Evolutionary conservation across 345 rosid genomes (phyloP).

Genomic region (Syzygium aromaticum): DNA sequence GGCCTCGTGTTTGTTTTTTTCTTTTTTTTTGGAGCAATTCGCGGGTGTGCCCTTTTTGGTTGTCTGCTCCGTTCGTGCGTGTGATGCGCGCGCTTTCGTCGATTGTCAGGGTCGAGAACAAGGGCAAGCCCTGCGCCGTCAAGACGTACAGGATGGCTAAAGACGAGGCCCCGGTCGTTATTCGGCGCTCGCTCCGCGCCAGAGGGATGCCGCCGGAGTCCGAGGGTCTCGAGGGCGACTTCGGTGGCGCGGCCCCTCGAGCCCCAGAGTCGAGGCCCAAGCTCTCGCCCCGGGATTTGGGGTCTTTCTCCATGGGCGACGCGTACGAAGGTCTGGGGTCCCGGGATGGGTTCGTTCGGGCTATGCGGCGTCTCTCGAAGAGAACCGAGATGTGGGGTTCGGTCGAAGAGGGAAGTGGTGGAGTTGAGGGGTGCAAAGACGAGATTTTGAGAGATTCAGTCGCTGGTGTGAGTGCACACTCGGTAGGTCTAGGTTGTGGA

Average conservation of each 20-base stretch:
- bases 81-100: background rate
- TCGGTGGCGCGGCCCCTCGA: conserved; percentile 3
- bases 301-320: conserved; percentile 40
- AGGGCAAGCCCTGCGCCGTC: conserved; percentile 29
- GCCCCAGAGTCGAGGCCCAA: background rate
- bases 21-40: background rate
- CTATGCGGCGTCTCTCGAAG: conserved; percentile 17
- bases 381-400: conserved; percentile 4
- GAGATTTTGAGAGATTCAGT: background rate
- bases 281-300: conserved; percentile 12
- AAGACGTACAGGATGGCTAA: conserved; percentile 37
- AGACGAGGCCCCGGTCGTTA: conserved; percentile 32
- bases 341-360: conserved; percentile 15
- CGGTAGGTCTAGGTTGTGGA: background rate
- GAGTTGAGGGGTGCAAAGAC: background rate
- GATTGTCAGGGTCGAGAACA: conserved; percentile 14
- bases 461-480: background rate
- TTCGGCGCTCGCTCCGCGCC: conserved; percentile 55
- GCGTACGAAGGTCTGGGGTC: conserved; percentile 33
- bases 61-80: background rate
- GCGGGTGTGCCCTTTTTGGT: no score
- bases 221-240: conserved; percentile 22
- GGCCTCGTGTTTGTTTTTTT: background rate
- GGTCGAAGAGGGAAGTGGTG: background rate
- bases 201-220: conserved; percentile 65